A percentile compares a stretch with the other conserved stretches of the same genome.
phyloP scores from a whole-genome alignment of 805 yeast species.

The Barnettozyma wickerhamii region DNA sequence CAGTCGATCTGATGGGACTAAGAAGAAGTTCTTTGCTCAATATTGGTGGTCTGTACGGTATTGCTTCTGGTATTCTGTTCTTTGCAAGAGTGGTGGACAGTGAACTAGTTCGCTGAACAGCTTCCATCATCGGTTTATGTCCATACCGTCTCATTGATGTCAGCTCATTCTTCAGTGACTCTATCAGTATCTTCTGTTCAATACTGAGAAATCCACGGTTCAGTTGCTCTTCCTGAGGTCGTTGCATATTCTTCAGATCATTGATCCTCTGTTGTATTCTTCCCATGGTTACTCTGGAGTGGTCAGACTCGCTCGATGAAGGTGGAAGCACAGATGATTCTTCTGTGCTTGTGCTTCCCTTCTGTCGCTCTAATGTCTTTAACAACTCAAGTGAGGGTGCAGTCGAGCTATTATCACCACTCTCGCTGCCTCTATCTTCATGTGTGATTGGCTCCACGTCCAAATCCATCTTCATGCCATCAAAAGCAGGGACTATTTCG shows the following conservation, averaged over 20 bases:
- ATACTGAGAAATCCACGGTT: slow-evolving; percentile 12
- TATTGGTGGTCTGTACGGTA: not conserved
- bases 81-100: not conserved
- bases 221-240: slow-evolving; percentile 4
- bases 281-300: slow-evolving; percentile 8
- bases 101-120: slow-evolving; percentile 12
- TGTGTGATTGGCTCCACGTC: slow-evolving; percentile 5
- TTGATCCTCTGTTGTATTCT: slow-evolving; percentile 24
- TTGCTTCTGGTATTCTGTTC: too few relatives aligned
- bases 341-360: too few relatives aligned
- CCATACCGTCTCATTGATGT: slow-evolving; percentile 17
- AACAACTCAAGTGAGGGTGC: not conserved
- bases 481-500: slow-evolving; percentile 24
- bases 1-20: not conserved
- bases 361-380: not conserved
- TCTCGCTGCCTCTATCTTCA: not conserved
- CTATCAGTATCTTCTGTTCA: slow-evolving; percentile 21
- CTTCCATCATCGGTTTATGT: slow-evolving; percentile 14
- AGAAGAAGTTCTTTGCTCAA: slow-evolving; percentile 1
- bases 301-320: not conserved
- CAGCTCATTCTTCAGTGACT: slow-evolving; percentile 21
- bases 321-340: not conserved
- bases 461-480: slow-evolving; percentile 21
- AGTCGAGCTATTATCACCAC: slow-evolving; percentile 6
- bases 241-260: slow-evolving; percentile 15